A percentile compares a stretch with the other conserved stretches of the same genome.
phyloP scores from a whole-genome alignment of 495 filamentous ascomycete genomes.

The Tuber melanosporum region DNA sequence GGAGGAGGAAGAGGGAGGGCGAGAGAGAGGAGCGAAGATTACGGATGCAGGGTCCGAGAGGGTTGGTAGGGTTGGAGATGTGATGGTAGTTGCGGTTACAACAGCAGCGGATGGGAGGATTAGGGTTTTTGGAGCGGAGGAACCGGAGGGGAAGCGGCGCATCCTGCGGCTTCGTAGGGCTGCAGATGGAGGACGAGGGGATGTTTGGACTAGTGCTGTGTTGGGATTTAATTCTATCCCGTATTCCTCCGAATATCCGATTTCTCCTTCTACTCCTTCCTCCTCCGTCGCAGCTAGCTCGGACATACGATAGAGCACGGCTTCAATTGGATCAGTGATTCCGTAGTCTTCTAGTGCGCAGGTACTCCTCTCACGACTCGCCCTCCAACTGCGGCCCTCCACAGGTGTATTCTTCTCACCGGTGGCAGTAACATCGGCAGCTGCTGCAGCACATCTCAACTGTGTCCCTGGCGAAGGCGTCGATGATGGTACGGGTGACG shows the following conservation, averaged over 20 bases:
- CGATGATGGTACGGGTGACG: constrained; percentile 3
- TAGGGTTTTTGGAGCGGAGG: constrained; percentile 43
- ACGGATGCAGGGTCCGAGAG: constrained; percentile 23
- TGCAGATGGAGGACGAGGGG: constrained; percentile 14
- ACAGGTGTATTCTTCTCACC: not conserved
- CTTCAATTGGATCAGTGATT: constrained; percentile 38
- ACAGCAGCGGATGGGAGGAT: constrained; percentile 38
- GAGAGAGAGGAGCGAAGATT: constrained; percentile 14
- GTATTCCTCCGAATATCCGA: constrained; percentile 26
- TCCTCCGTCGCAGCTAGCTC: not conserved
- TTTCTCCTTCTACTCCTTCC: constrained; percentile 23
- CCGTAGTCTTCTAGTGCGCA: constrained; percentile 26
- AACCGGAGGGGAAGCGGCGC: constrained; percentile 45
- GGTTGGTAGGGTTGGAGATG: constrained; percentile 38
- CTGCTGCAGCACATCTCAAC: not conserved
- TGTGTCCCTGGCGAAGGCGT: not conserved
- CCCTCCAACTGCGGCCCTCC: not conserved
- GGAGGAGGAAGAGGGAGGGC: constrained; percentile 13
- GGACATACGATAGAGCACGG: constrained; percentile 21
- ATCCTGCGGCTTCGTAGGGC: constrained; percentile 39
- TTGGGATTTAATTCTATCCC: constrained; percentile 6
- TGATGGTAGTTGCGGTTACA: constrained; percentile 3
- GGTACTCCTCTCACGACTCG: constrained; percentile 12
- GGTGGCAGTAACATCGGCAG: not conserved
- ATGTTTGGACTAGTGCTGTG: constrained; percentile 18